Percentiles rank a stretch among this genome's conserved stretches.
Conservation (phyloP, 2,329 filamentous ascomycete species). For the Colletotrichum noveboracense region DNA sequence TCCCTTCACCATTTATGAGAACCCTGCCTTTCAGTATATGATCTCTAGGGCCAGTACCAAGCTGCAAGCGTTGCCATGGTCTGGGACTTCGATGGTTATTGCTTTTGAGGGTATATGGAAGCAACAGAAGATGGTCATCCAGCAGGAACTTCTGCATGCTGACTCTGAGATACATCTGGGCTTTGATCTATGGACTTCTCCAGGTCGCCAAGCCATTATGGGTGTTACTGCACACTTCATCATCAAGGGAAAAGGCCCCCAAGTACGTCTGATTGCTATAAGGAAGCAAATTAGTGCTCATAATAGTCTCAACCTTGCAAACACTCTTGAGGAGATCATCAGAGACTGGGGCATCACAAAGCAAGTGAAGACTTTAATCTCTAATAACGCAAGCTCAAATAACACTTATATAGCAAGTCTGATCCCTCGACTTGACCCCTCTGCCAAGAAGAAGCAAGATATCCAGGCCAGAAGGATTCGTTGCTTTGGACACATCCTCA, state of each 20-base stretch:
- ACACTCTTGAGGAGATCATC: not conserved
- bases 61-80: no score
- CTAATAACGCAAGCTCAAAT: not conserved
- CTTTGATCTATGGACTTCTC: not conserved
- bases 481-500: not conserved
- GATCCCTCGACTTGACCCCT: not conserved
- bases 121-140: no score
- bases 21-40: no score
- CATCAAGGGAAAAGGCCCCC: not conserved
- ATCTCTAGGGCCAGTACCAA: no score
- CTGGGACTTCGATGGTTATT: no score
- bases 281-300: not conserved
- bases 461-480: not conserved
- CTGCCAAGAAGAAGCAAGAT: not conserved
- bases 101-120: no score
- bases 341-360: not conserved
- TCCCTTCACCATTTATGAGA: no score
- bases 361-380: not conserved
- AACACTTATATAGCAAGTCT: not conserved
- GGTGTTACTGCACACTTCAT: not conserved
- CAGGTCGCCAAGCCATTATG: not conserved
- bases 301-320: not conserved
- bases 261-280: not conserved
- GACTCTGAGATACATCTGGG: not conserved
- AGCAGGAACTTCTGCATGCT: no score